Conservation (phyloP, 2,329 filamentous ascomycete genomes). For the Fusarium caatingaense region DNA sequence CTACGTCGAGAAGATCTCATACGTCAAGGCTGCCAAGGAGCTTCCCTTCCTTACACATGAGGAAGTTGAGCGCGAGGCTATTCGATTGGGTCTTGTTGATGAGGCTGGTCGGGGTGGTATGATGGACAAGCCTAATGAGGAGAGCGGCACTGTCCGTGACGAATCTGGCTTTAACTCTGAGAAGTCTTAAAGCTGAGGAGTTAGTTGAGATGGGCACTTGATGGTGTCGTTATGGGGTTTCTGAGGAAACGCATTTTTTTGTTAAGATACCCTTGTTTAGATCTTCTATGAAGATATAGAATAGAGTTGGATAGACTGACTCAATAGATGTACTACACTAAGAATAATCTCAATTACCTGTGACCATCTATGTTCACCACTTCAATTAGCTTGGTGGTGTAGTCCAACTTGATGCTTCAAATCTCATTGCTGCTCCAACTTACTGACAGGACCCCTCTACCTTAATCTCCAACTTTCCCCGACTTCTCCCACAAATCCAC, state of each 20-base stretch:
- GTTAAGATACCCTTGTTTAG: conserved; percentile 29
- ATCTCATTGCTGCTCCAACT: too few species aligned
- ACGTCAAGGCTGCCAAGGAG: conserved; percentile 68
- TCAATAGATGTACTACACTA: conserved; percentile 15
- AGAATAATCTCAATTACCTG: too few species aligned
- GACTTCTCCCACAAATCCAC: neutral
- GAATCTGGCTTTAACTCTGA: conserved; percentile 37
- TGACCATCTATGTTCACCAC: too few species aligned
- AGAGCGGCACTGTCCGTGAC: conserved; percentile 29
- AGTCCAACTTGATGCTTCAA: neutral
- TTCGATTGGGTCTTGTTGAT: conserved; percentile 41
- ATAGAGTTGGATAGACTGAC: conserved; percentile 23
- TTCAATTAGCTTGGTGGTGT: too few species aligned
- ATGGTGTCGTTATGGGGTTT: neutral
- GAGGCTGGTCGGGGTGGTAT: conserved; percentile 28
- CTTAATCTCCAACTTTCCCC: neutral
- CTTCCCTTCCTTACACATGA: conserved; percentile 64
- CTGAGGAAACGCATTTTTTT: conserved; percentile 12
- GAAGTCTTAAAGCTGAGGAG: conserved; percentile 17
- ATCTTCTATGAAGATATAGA: conserved; percentile 5
- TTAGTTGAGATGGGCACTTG: too few species aligned
- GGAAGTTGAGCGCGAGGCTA: conserved; percentile 63
- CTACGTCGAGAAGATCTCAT: conserved; percentile 67
- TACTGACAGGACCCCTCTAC: too few species aligned
- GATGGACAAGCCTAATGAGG: conserved; percentile 33